phyloP scores from a whole-genome alignment of 2,329 filamentous ascomycete species.

The Fonsecaea multimorphosa region DNA sequence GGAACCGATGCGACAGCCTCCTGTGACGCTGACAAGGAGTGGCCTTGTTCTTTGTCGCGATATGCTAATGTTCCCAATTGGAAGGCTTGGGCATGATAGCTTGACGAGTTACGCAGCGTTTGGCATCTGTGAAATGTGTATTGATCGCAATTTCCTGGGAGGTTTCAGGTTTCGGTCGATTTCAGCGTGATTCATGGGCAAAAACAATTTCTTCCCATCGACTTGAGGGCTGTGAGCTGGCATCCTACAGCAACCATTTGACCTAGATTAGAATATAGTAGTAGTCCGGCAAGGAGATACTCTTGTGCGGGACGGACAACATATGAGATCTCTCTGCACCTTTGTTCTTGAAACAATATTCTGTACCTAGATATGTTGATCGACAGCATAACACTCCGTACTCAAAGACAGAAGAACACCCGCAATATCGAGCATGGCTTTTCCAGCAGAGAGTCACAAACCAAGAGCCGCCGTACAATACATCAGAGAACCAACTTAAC shows the following conservation, averaged over 20 bases:
- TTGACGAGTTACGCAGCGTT: slow-evolving; percentile 37
- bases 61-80: slow-evolving; percentile 7
- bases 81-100: slow-evolving; percentile 16
- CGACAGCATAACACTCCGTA: neutral
- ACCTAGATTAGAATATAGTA: slow-evolving; percentile 33
- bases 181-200: slow-evolving; percentile 5
- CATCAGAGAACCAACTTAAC: slow-evolving; percentile 59
- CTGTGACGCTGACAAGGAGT: neutral
- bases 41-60: slow-evolving; percentile 11
- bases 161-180: slow-evolving; percentile 18
- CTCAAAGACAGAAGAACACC: neutral
- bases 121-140: slow-evolving; percentile 35
- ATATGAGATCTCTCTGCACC: neutral
- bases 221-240: slow-evolving; percentile 24
- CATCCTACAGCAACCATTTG: slow-evolving; percentile 18
- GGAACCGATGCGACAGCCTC: neutral
- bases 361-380: too few species aligned
- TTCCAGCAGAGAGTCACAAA: neutral
- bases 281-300: slow-evolving; percentile 1
- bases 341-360: neutral
- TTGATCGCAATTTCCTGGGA: slow-evolving; percentile 8
- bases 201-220: neutral
- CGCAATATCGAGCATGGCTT: neutral
- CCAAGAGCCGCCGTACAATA: neutral
- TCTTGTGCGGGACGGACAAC: slow-evolving; percentile 1